Evolutionary conservation across 2,329 filamentous ascomycete genomes (phyloP).

Genomic region (Clathrospora elynae): DNA sequence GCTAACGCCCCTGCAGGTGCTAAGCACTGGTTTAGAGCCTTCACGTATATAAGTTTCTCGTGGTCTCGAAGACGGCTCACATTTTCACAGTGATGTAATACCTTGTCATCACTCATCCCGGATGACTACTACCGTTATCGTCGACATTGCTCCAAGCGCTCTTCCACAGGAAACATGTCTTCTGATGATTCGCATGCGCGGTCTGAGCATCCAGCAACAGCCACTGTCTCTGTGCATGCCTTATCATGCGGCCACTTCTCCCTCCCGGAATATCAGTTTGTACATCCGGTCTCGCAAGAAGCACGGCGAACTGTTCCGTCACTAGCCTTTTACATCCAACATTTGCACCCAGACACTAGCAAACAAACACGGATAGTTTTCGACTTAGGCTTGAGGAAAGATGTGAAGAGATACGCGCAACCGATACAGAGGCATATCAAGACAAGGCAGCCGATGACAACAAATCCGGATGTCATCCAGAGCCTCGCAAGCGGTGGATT

Average conservation of each 20-base stretch:
- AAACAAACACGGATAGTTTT: conserved; percentile 55
- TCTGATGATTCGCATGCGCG: neutral
- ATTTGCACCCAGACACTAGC: conserved; percentile 47
- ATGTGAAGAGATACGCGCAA: conserved; percentile 52
- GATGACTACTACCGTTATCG: too few species aligned
- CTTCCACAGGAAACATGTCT: neutral
- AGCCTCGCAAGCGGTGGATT: conserved; percentile 47
- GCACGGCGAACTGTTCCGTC: conserved; percentile 59
- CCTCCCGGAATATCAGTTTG: conserved; percentile 56
- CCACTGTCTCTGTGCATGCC: conserved; percentile 47
- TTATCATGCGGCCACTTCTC: conserved; percentile 51
- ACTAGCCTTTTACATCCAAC: conserved; percentile 60
- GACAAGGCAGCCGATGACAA: conserved; percentile 52
- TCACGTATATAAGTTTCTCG: neutral
- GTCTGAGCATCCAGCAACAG: conserved; percentile 8
- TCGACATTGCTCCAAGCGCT: too few species aligned
- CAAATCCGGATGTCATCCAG: conserved; percentile 48
- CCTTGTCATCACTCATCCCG: neutral
- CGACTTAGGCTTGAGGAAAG: conserved; percentile 59
- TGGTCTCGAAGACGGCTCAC: neutral
- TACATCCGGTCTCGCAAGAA: conserved; percentile 52
- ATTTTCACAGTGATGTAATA: neutral
- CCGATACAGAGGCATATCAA: conserved; percentile 55
- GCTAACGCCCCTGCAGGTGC: neutral
- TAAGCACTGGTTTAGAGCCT: too few species aligned